Conservation (phyloP, 805 yeast genomes). For the Candida argentea region DNA sequence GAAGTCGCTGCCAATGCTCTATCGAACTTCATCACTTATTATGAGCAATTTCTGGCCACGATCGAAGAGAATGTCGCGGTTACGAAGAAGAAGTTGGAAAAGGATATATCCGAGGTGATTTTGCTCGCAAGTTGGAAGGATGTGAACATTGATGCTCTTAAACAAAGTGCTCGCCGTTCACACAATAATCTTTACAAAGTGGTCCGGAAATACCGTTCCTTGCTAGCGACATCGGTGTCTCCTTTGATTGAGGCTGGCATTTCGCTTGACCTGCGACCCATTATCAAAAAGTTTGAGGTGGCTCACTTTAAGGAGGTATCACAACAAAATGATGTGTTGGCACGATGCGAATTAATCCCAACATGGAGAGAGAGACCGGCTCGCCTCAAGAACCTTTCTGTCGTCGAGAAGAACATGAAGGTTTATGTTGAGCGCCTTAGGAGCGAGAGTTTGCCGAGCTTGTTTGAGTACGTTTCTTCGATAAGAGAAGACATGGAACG, state of each 20-base stretch:
- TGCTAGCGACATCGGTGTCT: constrained; percentile 43
- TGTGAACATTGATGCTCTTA: constrained; percentile 84
- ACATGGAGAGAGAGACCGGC: constrained; percentile 49
- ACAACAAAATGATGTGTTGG: constrained; percentile 2
- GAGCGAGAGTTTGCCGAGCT: constrained; percentile 32
- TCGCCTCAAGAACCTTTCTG: constrained; percentile 40
- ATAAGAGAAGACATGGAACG: constrained; percentile 48
- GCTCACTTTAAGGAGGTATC: constrained; percentile 5
- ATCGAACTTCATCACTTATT: constrained; percentile 50
- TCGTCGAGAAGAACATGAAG: constrained; percentile 48
- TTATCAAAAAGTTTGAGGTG: constrained; percentile 4
- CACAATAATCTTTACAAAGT: constrained; percentile 77
- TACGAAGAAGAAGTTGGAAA: constrained; percentile 51
- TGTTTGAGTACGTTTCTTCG: constrained; percentile 46
- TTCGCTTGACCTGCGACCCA: constrained; percentile 10
- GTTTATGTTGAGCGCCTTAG: constrained; percentile 29
- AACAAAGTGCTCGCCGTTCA: constrained; percentile 86
- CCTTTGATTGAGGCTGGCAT: constrained; percentile 50
- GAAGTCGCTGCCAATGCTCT: constrained; percentile 30
- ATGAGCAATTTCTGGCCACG: constrained; percentile 48
- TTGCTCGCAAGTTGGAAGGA: constrained; percentile 95
- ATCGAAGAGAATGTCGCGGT: constrained; percentile 36
- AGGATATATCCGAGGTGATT: constrained; percentile 77
- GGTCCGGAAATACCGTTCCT: constrained; percentile 68
- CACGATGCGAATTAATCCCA: constrained; percentile 23